These are phyloP conservation scores for Parastagonospora avenae DNA, from an alignment of 2,329 filamentous ascomycete genomes.

Conservation along the genomic window DNA sequence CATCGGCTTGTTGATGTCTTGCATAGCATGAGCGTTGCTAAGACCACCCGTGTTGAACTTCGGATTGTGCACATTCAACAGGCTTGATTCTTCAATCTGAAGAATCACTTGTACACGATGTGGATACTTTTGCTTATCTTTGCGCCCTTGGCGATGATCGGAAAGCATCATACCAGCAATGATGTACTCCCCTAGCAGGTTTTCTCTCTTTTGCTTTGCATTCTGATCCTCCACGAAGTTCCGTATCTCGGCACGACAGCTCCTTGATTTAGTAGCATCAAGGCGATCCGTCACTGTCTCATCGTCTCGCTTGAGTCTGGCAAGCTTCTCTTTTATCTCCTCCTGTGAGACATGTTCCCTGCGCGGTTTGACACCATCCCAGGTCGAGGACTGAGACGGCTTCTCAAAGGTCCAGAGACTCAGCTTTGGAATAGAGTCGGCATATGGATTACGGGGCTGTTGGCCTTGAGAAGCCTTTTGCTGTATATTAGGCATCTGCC, in stretches of 20 bases:
- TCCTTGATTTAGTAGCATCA: constrained; percentile 31
- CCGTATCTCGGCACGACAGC: constrained; percentile 29
- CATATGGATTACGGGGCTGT: constrained; percentile 9
- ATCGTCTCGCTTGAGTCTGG: constrained; percentile 26
- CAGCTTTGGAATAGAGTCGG: constrained; percentile 26
- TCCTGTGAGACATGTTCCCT: constrained; percentile 25
- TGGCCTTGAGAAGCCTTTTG: constrained; percentile 14
- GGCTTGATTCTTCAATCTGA: constrained; percentile 30
- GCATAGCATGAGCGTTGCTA: background rate
- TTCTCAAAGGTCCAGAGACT: constrained; percentile 34
- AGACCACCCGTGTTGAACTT: constrained; percentile 1
- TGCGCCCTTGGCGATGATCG: constrained; percentile 9
- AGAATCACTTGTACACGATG: constrained; percentile 36
- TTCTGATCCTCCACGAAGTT: constrained; percentile 37
- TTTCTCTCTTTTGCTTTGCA: constrained; percentile 21
- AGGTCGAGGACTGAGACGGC: constrained; percentile 19
- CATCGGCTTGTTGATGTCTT: constrained; percentile 8
- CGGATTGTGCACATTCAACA: constrained; percentile 9
- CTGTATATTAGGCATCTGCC: constrained; percentile 15
- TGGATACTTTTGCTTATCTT: constrained; percentile 14
- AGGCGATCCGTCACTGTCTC: constrained; percentile 23
- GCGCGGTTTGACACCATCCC: constrained; percentile 33
- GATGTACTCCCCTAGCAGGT: constrained; percentile 29
- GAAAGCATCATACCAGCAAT: constrained; percentile 35
- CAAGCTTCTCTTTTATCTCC: constrained; percentile 28